Conservation (phyloP, 441 rosid genomes). For the Codiaeum variegatum region DNA sequence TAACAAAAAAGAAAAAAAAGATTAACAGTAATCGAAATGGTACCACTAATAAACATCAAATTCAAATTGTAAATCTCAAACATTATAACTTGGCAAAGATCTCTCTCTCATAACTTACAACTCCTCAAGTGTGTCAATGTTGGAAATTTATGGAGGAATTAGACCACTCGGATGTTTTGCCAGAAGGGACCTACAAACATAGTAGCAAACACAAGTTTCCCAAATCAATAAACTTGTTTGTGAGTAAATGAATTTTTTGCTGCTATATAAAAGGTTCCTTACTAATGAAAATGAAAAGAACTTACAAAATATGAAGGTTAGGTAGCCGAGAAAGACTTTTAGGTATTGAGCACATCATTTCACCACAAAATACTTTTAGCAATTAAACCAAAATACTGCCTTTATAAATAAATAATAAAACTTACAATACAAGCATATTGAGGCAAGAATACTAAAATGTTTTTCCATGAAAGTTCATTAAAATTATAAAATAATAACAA, state of each 20-base stretch:
- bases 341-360: constrained; percentile 27
- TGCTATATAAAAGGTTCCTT: background rate
- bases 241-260: constrained; percentile 1
- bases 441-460: background rate
- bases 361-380: background rate
- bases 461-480: background rate
- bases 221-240: constrained; percentile 6
- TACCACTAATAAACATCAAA: no score
- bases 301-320: constrained; percentile 50
- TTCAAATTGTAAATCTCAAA: constrained; percentile 1
- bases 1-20: no score
- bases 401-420: background rate
- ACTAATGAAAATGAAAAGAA: background rate
- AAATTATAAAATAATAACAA: background rate
- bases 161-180: constrained; percentile 74
- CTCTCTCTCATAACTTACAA: constrained; percentile 44
- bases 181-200: constrained; percentile 37
- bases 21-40: no score
- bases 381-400: background rate
- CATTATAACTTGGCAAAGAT: background rate
- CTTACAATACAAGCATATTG: background rate
- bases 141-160: constrained; percentile 56
- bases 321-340: constrained; percentile 45
- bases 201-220: background rate
- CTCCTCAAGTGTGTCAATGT: constrained; percentile 41